Evolutionary conservation across 2,329 filamentous ascomycete species (phyloP).

Genomic region (Apiospora koreana): DNA sequence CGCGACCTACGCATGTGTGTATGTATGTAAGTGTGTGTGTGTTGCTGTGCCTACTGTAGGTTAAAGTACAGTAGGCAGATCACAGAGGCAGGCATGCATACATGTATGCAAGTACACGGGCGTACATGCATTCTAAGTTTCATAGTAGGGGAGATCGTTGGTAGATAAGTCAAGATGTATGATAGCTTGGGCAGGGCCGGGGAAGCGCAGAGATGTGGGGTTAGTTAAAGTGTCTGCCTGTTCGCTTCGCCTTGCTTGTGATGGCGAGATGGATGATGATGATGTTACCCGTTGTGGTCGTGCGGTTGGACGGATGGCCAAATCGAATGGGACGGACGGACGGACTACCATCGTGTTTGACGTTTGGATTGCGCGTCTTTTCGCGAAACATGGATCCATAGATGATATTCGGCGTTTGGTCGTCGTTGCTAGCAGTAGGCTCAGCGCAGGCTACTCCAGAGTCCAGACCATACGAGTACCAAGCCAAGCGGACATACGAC

Average conservation of each 20-base stretch:
- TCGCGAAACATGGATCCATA: neutral
- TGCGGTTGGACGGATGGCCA: neutral
- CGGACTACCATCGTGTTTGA: neutral
- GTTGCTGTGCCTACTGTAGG: neutral
- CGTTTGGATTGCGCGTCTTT: conserved; percentile 7
- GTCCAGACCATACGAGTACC: neutral
- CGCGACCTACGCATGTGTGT: neutral
- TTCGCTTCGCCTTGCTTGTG: neutral
- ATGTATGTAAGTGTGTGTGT: neutral
- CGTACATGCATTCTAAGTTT: neutral
- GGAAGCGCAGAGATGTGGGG: neutral
- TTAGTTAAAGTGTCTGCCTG: neutral
- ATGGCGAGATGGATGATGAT: neutral
- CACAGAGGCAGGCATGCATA: neutral
- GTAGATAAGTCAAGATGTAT: neutral
- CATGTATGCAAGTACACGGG: neutral
- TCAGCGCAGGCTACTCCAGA: no score
- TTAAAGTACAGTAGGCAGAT: neutral
- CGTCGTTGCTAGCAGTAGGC: neutral
- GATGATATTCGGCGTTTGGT: neutral
- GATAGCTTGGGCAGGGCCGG: neutral
- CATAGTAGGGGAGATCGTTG: neutral
- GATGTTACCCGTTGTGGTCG: neutral
- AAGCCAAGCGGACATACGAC: neutral
- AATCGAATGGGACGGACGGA: no score